Conservation (phyloP, 2,329 filamentous ascomycete genomes). For the Colletotrichum lupini region DNA sequence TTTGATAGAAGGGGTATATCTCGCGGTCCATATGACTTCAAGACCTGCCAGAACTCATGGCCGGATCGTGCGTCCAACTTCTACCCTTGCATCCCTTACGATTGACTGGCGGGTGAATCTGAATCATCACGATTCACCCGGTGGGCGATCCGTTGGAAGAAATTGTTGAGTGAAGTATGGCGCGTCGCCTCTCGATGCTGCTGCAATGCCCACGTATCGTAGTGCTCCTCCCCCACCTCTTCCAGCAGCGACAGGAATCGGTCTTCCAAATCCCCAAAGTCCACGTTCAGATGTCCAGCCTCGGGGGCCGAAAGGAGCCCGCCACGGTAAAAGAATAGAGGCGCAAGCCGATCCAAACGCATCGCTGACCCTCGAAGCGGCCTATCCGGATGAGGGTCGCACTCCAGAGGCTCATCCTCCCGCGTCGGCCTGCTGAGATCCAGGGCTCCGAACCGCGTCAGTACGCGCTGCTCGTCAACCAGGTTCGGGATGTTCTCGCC, state of each 20-base stretch:
- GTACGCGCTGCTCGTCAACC: background rate
- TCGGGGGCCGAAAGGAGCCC: no score
- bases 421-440: background rate
- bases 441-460: background rate
- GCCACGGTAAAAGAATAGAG: background rate
- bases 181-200: background rate
- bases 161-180: background rate
- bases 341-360: background rate
- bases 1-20: background rate
- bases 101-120: background rate
- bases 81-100: background rate
- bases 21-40: background rate
- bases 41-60: background rate
- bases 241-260: background rate
- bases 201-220: background rate
- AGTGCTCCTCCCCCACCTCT: background rate
- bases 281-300: background rate
- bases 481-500: background rate
- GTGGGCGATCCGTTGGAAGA: background rate
- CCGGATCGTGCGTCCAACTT: background rate
- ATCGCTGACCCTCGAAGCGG: no score
- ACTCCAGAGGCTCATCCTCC: background rate
- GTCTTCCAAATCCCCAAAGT: background rate
- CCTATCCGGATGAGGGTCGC: background rate
- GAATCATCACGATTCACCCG: background rate